phyloP scores from a whole-genome alignment of 73 alveolate genomes.

The Symbiodinium natans region DNA sequence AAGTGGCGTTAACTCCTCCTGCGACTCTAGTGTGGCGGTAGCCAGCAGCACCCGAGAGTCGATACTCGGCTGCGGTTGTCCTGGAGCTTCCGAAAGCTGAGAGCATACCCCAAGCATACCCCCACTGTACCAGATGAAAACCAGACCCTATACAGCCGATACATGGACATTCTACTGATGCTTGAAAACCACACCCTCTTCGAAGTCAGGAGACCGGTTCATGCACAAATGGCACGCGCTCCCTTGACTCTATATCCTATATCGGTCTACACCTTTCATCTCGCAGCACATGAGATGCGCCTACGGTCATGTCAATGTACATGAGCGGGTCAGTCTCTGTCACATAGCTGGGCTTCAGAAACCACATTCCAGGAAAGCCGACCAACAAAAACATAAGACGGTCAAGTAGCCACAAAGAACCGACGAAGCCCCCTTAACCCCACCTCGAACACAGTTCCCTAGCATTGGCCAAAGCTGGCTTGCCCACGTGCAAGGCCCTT shows the following conservation, averaged over 20 bases:
- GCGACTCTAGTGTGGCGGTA: not conserved
- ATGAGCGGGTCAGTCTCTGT: too few relatives aligned
- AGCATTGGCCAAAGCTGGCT: too few relatives aligned
- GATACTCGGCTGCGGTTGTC: not conserved
- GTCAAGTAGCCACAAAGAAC: too few relatives aligned
- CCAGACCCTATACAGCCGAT: not conserved
- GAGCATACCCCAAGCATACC: not conserved
- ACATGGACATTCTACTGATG: not conserved
- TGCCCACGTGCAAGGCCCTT: too few relatives aligned
- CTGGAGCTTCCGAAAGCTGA: not conserved
- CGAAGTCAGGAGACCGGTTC: not conserved
- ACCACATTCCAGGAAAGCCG: too few relatives aligned
- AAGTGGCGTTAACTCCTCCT: not conserved
- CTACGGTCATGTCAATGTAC: too few relatives aligned
- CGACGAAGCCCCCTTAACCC: too few relatives aligned
- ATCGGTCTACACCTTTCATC: too few relatives aligned
- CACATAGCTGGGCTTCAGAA: too few relatives aligned
- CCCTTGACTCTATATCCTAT: not conserved
- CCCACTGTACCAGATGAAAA: not conserved
- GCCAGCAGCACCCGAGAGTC: constrained; percentile 13
- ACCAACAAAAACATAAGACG: too few relatives aligned
- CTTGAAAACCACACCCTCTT: not conserved
- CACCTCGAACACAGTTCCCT: too few relatives aligned
- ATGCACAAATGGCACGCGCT: not conserved
- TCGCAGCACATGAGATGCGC: too few relatives aligned